These are phyloP conservation scores for Hibiscus trionum DNA, from an alignment of 345 rosid species.

Conservation along the genomic window DNA sequence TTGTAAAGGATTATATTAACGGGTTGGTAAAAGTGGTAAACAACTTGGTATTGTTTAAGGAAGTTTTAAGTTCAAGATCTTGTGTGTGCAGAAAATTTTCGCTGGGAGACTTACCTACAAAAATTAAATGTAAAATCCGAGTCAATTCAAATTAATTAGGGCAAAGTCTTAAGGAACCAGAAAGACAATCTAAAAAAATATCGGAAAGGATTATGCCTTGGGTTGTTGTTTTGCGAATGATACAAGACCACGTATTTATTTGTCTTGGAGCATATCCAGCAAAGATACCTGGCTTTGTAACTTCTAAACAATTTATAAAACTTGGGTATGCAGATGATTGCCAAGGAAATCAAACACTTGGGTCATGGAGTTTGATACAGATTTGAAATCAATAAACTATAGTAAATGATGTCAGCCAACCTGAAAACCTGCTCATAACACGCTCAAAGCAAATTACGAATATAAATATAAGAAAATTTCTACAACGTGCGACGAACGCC, in stretches of 20 bases:
- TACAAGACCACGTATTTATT: background rate
- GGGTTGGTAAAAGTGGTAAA: no score
- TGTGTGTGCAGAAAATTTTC: no score
- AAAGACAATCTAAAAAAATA: no score
- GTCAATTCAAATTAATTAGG: no score
- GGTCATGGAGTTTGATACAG: conserved; percentile 5
- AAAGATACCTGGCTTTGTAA: conserved; percentile 8
- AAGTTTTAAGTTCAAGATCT: no score
- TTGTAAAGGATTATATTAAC: background rate
- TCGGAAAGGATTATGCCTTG: background rate
- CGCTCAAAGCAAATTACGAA: background rate
- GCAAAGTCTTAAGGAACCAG: no score
- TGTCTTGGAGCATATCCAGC: background rate
- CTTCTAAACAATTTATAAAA: background rate
- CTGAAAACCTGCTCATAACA: conserved; percentile 1
- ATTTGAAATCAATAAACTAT: background rate
- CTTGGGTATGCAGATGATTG: background rate
- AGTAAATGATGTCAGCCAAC: background rate
- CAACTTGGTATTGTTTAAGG: no score
- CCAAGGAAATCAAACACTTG: background rate
- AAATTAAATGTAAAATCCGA: no score
- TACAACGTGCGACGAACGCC: no score
- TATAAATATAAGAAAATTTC: background rate
- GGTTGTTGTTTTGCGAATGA: background rate
- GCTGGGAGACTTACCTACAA: no score